These are phyloP conservation scores for Paracorniculantispora psalliotae DNA, from an alignment of 2,329 filamentous ascomycete genomes.

Conservation along the genomic window DNA sequence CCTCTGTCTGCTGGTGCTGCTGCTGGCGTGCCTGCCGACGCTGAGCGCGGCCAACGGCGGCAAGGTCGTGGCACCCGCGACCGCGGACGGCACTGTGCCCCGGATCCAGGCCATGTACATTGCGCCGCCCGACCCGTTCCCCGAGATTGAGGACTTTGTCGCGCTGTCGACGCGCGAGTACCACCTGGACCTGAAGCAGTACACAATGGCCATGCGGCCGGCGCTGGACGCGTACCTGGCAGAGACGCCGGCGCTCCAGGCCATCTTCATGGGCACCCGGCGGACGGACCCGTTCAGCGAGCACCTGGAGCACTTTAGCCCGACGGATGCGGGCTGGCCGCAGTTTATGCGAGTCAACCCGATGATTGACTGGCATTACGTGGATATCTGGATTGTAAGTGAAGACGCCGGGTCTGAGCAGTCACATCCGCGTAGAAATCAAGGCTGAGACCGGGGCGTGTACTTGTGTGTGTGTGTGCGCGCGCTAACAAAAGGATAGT, in stretches of 20 bases:
- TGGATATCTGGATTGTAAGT: slow-evolving; percentile 87
- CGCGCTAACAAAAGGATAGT: slow-evolving; percentile 44
- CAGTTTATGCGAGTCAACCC: slow-evolving; percentile 89
- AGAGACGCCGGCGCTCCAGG: slow-evolving; percentile 62
- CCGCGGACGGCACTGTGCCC: slow-evolving; percentile 10
- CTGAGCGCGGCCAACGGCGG: slow-evolving; percentile 15
- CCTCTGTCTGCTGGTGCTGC: slow-evolving; percentile 82
- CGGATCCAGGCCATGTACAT: slow-evolving; percentile 81
- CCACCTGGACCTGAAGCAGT: slow-evolving; percentile 69
- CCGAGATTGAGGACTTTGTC: slow-evolving; percentile 83
- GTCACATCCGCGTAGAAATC: too few species aligned
- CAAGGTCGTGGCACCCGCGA: slow-evolving; percentile 14
- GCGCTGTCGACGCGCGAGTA: slow-evolving; percentile 60
- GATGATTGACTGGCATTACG: slow-evolving; percentile 96
- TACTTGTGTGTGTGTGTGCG: too few species aligned
- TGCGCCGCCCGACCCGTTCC: slow-evolving; percentile 76
- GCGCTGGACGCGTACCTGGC: slow-evolving; percentile 74
- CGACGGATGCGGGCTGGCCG: slow-evolving; percentile 87
- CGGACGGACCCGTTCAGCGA: slow-evolving; percentile 89
- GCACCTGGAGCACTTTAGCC: slow-evolving; percentile 73
- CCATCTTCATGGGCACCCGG: slow-evolving; percentile 57
- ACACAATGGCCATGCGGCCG: slow-evolving; percentile 72
- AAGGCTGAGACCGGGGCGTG: background rate
- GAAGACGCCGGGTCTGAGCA: too few species aligned
- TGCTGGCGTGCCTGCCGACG: slow-evolving; percentile 59